Base-by-base conservation (phyloP, 2,329 filamentous ascomycete genomes). In the Neofusicoccum sp. region DNA sequence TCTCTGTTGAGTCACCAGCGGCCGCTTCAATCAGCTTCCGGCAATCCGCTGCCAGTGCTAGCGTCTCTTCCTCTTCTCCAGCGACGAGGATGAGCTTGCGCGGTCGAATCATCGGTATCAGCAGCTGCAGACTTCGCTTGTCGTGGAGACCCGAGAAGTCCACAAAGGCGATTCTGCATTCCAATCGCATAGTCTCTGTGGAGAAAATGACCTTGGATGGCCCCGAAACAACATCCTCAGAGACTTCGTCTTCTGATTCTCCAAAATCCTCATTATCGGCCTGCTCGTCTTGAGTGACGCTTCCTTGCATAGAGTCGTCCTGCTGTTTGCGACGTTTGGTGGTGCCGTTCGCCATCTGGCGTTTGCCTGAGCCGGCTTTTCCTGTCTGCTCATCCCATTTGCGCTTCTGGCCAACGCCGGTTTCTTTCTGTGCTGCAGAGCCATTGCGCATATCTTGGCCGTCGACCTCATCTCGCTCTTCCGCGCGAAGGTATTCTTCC, bases 131-230 rank as follows among this genome's bases (percentile, higher is more conserved):
- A 75, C 92, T 96, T 68, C 94, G 90, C 75, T 93, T 93, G 74
- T 98, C 95, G 76, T 98, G 94, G 29, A 98, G 79, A 29, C 94
- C 95, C 58, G 90, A 89, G 73, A 96, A 97, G 77, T 99, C 95
- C 60, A 99, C 88, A 75, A 91, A 95, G 2, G 91, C 90, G 67
- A 99, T 87, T 50, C 89, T 87, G 56, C 95, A 81, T 66, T 91
- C 88, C 63, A 94, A 81, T 9, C 83, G 81, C 31, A 98, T 75
- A 1, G 80, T 85, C 54, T 89, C 84, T 0, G 83, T 85, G 9
- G 83, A 84, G 66, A 89, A 84, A 7, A 90, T 80, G 22, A 93
- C 81, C 76, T 95, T 96, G 41, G 89, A 89, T 0, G 95, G 95
- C 0, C 90, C 91, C 66, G 83, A 79, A 9, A 82, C 76, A 70